Percentiles rank a stretch among this genome's conserved stretches.
These are phyloP conservation scores for Phytophthora sp. DNA, from an alignment of 352 stramenopile species.

Conservation along the genomic window DNA sequence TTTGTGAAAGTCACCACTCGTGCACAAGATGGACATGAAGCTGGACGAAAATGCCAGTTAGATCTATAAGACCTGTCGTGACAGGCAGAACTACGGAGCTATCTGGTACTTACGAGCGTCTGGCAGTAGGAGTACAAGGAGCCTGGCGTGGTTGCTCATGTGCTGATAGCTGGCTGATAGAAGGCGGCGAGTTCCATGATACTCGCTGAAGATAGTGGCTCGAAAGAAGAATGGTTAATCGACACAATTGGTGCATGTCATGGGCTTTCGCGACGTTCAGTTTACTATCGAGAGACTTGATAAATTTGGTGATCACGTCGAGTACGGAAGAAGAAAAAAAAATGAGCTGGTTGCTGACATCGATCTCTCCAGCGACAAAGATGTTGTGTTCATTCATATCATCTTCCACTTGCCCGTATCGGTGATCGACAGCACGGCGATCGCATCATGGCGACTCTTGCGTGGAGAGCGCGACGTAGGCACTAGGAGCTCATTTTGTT, in stretches of 20 bases:
- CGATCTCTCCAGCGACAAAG: slow-evolving; percentile 4
- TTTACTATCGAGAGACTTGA: too few relatives aligned
- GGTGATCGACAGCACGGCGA: slow-evolving; percentile 29
- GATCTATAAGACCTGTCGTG: too few relatives aligned
- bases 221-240: too few relatives aligned
- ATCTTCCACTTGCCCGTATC: slow-evolving; percentile 32
- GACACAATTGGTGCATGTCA: too few relatives aligned
- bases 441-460: slow-evolving; percentile 21
- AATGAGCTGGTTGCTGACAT: slow-evolving; percentile 32
- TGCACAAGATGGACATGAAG: slow-evolving; percentile 26
- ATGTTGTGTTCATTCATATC: slow-evolving; percentile 19
- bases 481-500: slow-evolving; percentile 2
- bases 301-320: slow-evolving; percentile 67
- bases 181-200: too few relatives aligned
- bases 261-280: too few relatives aligned
- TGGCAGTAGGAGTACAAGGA: too few relatives aligned
- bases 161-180: too few relatives aligned
- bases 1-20: slow-evolving; percentile 39
- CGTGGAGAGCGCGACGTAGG: background rate
- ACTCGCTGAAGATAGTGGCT: too few relatives aligned
- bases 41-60: slow-evolving; percentile 31
- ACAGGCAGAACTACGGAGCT: too few relatives aligned
- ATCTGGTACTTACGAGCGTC: too few relatives aligned
- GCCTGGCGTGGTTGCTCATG: too few relatives aligned
- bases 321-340: slow-evolving; percentile 58